Conservation (phyloP, 2,329 filamentous ascomycete species). For the Curvularia spicifera region DNA sequence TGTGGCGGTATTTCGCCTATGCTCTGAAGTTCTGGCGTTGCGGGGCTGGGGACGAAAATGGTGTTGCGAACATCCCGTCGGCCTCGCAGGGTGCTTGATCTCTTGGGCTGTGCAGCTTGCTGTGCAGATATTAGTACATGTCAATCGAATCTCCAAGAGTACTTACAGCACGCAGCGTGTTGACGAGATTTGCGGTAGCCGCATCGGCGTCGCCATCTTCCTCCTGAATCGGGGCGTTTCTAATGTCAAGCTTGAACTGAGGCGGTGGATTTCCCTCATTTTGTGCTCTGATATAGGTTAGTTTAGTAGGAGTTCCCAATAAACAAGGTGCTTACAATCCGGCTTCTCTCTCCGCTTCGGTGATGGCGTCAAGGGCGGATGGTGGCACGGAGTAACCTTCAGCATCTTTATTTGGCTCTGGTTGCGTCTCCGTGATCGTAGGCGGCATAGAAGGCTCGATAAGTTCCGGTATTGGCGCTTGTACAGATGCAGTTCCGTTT, state of each 20-base stretch:
- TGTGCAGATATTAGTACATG: slow-evolving; percentile 46
- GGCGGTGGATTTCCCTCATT: slow-evolving; percentile 47
- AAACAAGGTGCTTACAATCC: slow-evolving; percentile 35
- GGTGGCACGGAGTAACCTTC: slow-evolving; percentile 80
- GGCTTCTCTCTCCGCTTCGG: slow-evolving; percentile 73
- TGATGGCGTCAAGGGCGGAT: slow-evolving; percentile 64
- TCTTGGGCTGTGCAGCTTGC: slow-evolving; percentile 61
- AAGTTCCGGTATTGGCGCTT: slow-evolving; percentile 46
- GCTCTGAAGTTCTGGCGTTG: slow-evolving; percentile 48
- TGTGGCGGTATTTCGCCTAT: slow-evolving; percentile 45
- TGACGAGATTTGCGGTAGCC: slow-evolving; percentile 76
- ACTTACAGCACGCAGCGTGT: slow-evolving; percentile 67
- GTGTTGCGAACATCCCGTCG: slow-evolving; percentile 92
- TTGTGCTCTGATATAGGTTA: slow-evolving; percentile 20
- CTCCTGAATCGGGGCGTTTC: slow-evolving; percentile 77
- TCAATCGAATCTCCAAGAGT: slow-evolving; percentile 5
- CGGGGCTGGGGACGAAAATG: slow-evolving; percentile 71
- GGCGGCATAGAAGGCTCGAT: slow-evolving; percentile 47
- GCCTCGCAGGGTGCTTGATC: slow-evolving; percentile 78
- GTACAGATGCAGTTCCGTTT: slow-evolving; percentile 38
- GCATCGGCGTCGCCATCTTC: slow-evolving; percentile 76
- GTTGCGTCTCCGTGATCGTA: slow-evolving; percentile 25
- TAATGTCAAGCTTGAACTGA: slow-evolving; percentile 79
- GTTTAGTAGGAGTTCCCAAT: slow-evolving; percentile 10
- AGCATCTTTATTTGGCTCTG: slow-evolving; percentile 64